These are phyloP conservation scores for Thelonectria discophora DNA, from an alignment of 2,329 filamentous ascomycete genomes.

Conservation along the genomic window DNA sequence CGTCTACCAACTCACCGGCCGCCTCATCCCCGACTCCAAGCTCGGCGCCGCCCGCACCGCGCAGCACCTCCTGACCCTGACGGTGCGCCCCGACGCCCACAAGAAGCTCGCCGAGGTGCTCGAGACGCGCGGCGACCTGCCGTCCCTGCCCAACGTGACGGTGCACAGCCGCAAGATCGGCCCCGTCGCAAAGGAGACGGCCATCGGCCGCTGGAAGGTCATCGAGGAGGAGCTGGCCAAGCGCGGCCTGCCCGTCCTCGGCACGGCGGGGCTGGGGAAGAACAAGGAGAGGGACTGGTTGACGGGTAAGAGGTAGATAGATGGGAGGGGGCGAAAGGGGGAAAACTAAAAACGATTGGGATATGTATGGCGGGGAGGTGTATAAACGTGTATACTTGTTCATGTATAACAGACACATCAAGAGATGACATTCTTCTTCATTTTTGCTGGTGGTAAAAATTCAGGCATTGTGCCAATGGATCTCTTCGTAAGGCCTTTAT, in stretches of 20 bases:
- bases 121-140: conserved; percentile 54
- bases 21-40: conserved; percentile 75
- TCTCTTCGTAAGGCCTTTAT: neutral
- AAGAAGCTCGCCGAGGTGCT: conserved; percentile 72
- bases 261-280: conserved; percentile 51
- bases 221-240: conserved; percentile 75
- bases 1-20: conserved; percentile 81
- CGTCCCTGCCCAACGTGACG: conserved; percentile 72
- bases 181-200: conserved; percentile 75
- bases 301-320: conserved; percentile 45
- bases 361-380: conserved; percentile 27
- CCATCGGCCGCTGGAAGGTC: conserved; percentile 80
- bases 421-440: conserved; percentile 31
- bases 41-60: conserved; percentile 66
- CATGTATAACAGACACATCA: conserved; percentile 45
- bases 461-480: neutral
- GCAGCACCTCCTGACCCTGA: conserved; percentile 61
- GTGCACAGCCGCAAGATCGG: conserved; percentile 72
- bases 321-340: conserved; percentile 24
- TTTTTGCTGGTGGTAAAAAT: neutral
- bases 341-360: conserved; percentile 15
- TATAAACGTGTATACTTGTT: conserved; percentile 44
- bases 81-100: conserved; percentile 64
- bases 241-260: conserved; percentile 67
- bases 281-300: conserved; percentile 57